Percentiles rank a stretch among this genome's conserved stretches.
Evolutionary conservation across 1,284 basidiomycete genomes (phyloP).

Genomic region (Paramarasmius palmivorus): DNA sequence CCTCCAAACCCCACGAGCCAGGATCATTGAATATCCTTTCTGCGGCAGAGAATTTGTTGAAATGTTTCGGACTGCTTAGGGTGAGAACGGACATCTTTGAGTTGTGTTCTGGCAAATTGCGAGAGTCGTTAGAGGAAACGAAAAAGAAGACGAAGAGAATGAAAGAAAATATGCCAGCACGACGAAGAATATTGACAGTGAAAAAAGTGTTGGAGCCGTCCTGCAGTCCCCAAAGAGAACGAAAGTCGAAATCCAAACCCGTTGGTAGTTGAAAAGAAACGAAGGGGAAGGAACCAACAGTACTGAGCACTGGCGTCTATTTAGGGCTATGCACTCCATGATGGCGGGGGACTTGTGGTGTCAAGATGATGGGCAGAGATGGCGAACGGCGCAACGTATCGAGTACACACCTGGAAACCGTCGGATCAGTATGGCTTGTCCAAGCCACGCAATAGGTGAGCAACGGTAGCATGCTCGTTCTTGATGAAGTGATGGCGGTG

Average conservation of each 20-base stretch:
- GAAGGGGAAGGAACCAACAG: not conserved
- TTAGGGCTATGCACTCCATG: too few relatives aligned
- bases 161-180: not conserved
- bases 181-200: not conserved
- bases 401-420: too few relatives aligned
- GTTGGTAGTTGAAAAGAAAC: not conserved
- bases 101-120: not conserved
- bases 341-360: too few relatives aligned
- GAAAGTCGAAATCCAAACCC: not conserved
- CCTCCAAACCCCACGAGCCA: constrained; percentile 9
- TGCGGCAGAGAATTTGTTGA: constrained; percentile 1
- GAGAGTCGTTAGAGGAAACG: not conserved
- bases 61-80: not conserved
- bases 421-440: too few relatives aligned
- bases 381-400: too few relatives aligned
- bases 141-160: too few relatives aligned
- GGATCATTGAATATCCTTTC: constrained; percentile 16
- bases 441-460: too few relatives aligned
- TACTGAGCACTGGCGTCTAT: too few relatives aligned
- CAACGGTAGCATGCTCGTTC: too few relatives aligned
- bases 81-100: not conserved
- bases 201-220: constrained; percentile 3
- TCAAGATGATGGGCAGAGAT: too few relatives aligned
- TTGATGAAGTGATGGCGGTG: too few relatives aligned
- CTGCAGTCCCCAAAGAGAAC: constrained; percentile 5